phyloP scores from a whole-genome alignment of 2,329 filamentous ascomycete species.

The Colletotrichum sp. region DNA sequence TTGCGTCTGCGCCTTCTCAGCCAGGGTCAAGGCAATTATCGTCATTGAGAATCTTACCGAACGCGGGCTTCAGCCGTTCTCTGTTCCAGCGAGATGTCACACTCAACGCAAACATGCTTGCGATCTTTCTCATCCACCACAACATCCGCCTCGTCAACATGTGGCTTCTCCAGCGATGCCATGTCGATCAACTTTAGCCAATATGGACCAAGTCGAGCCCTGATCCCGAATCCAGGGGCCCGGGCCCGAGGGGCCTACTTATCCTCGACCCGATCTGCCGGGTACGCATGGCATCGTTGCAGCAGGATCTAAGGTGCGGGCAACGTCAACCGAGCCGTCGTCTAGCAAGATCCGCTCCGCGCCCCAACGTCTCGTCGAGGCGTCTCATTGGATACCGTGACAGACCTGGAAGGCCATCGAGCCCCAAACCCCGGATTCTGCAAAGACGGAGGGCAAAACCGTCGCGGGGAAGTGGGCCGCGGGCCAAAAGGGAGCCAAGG shows the following conservation, averaged over 20 bases:
- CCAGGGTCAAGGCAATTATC: accelerated
- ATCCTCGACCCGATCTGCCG: not conserved
- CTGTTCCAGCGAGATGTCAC: not conserved
- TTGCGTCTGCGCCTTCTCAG: not conserved
- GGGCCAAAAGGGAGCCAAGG: not conserved
- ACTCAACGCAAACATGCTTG: not conserved
- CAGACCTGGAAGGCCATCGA: not conserved
- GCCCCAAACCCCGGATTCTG: not conserved
- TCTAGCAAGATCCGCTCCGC: not conserved
- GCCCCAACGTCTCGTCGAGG: not conserved
- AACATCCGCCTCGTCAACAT: not conserved
- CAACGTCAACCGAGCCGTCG: not conserved
- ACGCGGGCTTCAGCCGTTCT: not conserved
- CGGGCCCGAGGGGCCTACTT: not conserved
- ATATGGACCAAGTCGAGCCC: not conserved
- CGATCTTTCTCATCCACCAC: not conserved
- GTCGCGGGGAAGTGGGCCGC: not conserved
- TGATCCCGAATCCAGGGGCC: not conserved
- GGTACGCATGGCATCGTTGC: not conserved
- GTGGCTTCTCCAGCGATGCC: not conserved
- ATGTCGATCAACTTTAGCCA: not conserved
- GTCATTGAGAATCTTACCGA: not conserved
- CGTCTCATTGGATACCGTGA: not conserved
- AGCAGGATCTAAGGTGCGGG: not conserved
- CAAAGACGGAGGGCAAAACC: not conserved